A percentile compares a stretch with the other conserved stretches of the same genome.
Conservation (phyloP, 352 stramenopile species). For the Phytophthora cactorum region DNA sequence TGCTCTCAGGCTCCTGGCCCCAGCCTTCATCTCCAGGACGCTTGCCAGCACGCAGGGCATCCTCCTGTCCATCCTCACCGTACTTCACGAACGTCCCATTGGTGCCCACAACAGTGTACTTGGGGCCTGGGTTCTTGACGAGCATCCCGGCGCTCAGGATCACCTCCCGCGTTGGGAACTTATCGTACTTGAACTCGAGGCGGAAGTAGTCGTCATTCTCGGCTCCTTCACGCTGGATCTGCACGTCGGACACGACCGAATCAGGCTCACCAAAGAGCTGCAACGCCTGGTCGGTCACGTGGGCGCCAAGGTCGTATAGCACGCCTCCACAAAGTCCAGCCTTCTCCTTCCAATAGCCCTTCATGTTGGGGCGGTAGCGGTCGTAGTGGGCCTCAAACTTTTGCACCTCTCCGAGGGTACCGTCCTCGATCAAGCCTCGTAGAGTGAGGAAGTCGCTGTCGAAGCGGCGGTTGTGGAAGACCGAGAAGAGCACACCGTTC, state of each 20-base stretch:
- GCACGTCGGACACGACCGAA: slow-evolving; percentile 57
- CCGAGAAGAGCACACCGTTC: slow-evolving; percentile 67
- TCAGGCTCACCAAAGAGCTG: slow-evolving; percentile 67
- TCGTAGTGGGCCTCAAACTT: slow-evolving; percentile 76
- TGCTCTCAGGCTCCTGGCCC: slow-evolving; percentile 55
- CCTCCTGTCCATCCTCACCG: slow-evolving; percentile 70
- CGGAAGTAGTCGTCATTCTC: slow-evolving; percentile 81
- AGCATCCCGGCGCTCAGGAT: slow-evolving; percentile 74
- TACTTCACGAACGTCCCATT: slow-evolving; percentile 66
- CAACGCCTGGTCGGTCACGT: slow-evolving; percentile 73
- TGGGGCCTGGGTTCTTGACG: slow-evolving; percentile 59
- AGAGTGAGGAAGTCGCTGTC: slow-evolving; percentile 82
- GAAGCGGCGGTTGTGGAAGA: slow-evolving; percentile 83
- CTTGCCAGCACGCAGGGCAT: slow-evolving; percentile 59
- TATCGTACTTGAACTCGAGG: slow-evolving; percentile 67
- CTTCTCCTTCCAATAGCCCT: slow-evolving; percentile 85
- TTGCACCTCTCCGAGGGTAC: slow-evolving; percentile 54
- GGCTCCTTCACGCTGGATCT: slow-evolving; percentile 73
- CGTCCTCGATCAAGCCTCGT: slow-evolving; percentile 48
- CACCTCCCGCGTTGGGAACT: slow-evolving; percentile 54
- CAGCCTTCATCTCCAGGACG: slow-evolving; percentile 56
- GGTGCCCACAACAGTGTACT: slow-evolving; percentile 71
- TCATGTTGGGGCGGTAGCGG: slow-evolving; percentile 69
- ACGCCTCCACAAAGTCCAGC: slow-evolving; percentile 59
- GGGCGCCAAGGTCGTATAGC: slow-evolving; percentile 75